Base-by-base conservation (phyloP, 139 green algal species). In the Medakamo hakoo region DNA sequence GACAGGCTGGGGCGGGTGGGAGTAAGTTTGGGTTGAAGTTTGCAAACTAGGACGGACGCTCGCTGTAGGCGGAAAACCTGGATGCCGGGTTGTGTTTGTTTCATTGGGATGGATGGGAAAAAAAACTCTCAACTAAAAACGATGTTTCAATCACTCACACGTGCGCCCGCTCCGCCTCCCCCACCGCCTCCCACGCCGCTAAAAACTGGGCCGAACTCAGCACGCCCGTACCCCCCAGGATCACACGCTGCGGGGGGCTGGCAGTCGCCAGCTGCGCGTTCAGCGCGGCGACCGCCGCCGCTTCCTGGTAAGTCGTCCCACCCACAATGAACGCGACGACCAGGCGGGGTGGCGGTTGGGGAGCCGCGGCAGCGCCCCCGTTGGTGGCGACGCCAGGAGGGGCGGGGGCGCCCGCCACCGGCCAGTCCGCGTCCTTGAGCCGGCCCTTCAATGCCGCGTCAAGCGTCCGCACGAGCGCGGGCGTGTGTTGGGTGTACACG, bases 301-400 rank as follows among this genome's bases (percentile, higher is more conserved):
- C 80, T 73, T 97, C 91, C 69, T 97, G 92, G 64, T 95, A 98
- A 0, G 91, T 97, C 1, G 86, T 88, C n/a, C 91, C 91, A 2
- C 91, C 91, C 27, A 98, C 73, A 23, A 98, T 83, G 68, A 98
- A 98, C 0, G 93, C 80, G 26, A 97, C 82, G 1, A 95, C 72
- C 55, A 95, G 77, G 29, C 76, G 71, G 1, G 85, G 79, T 20
- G 82, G 76, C 27, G 19, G 30, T 30, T 9, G 27, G 63, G 30
- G 30, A 67, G 9, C 49, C 14, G 23, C 26, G 14, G 60, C 23
- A 27, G 4, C 27, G 26, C n/a, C n/a, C 9, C 16, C 16, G 40
- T 9, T 16, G 40, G 40, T 49, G 20, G 25, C 59, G 4, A 25
- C 57, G 9, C 14, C n/a, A n/a, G n/a, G n/a, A n/a, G n/a, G 21